Percentiles rank a stretch among this genome's conserved stretches.
These are phyloP conservation scores for Ehretia macrophylla DNA, from an alignment of 257 asterid species.

Conservation along the genomic window DNA sequence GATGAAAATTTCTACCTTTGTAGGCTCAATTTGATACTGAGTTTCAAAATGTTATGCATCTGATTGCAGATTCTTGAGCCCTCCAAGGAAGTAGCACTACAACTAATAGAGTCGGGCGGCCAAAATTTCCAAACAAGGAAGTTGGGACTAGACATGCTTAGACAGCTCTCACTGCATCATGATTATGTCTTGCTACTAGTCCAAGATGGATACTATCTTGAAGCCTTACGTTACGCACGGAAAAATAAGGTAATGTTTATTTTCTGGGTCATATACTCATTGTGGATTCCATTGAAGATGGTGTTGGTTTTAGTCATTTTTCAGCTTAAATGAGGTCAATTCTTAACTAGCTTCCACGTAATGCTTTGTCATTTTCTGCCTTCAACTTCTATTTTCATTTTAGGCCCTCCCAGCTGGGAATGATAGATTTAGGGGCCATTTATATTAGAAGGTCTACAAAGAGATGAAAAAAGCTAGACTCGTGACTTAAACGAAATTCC, in stretches of 20 bases:
- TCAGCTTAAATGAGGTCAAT: no score
- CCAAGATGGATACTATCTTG: conserved; percentile 88
- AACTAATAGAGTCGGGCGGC: conserved; percentile 76
- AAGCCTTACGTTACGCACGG: conserved; percentile 87
- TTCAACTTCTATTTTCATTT: no score
- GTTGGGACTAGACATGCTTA: conserved; percentile 81
- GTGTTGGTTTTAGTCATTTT: no score
- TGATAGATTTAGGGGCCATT: no score
- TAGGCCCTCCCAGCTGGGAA: no score
- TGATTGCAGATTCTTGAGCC: conserved; percentile 82
- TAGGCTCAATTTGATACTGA: conserved; percentile 4
- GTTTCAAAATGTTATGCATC: conserved; percentile 14
- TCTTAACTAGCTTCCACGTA: no score
- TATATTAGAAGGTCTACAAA: no score
- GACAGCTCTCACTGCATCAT: conserved; percentile 72
- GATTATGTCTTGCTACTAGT: conserved; percentile 77
- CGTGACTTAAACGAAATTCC: no score
- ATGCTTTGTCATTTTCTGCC: no score
- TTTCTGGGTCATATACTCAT: neutral
- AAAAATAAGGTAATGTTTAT: conserved; percentile 58
- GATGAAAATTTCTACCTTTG: conserved; percentile 2
- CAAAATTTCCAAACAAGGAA: conserved; percentile 64
- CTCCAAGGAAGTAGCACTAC: conserved; percentile 88
- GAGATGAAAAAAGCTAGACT: no score
- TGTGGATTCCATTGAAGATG: neutral